Percentiles rank a stretch among this genome's conserved stretches.
Evolutionary conservation across 2,329 filamentous ascomycete species (phyloP).

Genomic region (Furcasterigmium furcatum): DNA sequence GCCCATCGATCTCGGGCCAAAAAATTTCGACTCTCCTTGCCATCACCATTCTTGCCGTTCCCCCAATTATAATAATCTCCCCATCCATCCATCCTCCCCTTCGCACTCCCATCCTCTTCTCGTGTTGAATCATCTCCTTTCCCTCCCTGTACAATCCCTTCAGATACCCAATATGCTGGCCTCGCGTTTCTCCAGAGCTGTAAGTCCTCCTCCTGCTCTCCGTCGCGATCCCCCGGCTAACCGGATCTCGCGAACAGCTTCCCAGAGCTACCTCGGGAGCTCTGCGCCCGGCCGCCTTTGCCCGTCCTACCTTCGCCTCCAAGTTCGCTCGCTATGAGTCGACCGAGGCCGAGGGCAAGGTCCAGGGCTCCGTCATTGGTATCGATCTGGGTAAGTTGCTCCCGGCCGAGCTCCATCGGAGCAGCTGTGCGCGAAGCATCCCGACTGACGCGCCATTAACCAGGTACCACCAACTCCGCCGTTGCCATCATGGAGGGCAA

Average conservation of each 20-base stretch:
- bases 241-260: slow-evolving; percentile 48
- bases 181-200: slow-evolving; percentile 70
- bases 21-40: slow-evolving; percentile 29
- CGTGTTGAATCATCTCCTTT: slow-evolving; percentile 6
- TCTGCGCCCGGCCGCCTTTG: slow-evolving; percentile 62
- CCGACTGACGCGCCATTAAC: slow-evolving; percentile 3
- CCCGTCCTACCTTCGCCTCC: slow-evolving; percentile 68
- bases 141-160: slow-evolving; percentile 19
- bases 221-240: slow-evolving; percentile 14
- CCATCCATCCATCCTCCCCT: slow-evolving; percentile 11
- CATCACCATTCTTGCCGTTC: slow-evolving; percentile 12
- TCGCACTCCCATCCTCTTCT: slow-evolving; percentile 19
- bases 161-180: slow-evolving; percentile 60
- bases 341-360: slow-evolving; percentile 69
- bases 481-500: slow-evolving; percentile 98
- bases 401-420: background rate
- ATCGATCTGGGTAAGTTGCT: slow-evolving; percentile 80
- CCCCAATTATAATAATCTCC: slow-evolving; percentile 13
- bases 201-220: slow-evolving; percentile 48
- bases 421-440: background rate
- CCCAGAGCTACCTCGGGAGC: slow-evolving; percentile 71
- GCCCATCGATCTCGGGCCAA: slow-evolving; percentile 28
- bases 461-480: slow-evolving; percentile 92
- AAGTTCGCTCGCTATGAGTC: slow-evolving; percentile 77
- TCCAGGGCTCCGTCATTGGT: slow-evolving; percentile 94